Evolutionary conservation across 2,329 filamentous ascomycete genomes (phyloP).

Genomic region (Aspergillus tanneri): DNA sequence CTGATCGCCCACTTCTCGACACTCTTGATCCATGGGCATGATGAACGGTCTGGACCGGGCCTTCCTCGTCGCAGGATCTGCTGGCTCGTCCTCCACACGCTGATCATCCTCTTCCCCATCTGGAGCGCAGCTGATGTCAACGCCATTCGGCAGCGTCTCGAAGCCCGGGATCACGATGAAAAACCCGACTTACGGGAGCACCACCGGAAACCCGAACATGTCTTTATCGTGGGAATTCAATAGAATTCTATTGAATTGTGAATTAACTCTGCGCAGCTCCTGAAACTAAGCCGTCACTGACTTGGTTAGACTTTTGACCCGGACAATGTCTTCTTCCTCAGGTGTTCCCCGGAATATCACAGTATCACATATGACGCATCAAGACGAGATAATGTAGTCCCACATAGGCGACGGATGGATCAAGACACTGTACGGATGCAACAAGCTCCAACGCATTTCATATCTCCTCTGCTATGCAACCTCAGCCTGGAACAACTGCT

Average conservation of each 20-base stretch:
- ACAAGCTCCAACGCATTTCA: neutral
- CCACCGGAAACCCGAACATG: neutral
- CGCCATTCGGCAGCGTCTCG: neutral
- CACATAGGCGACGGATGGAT: neutral
- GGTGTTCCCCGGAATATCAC: slow-evolving; percentile 1
- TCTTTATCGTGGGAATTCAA: slow-evolving; percentile 1
- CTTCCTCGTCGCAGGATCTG: neutral
- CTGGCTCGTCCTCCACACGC: neutral
- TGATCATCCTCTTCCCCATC: slow-evolving; percentile 1
- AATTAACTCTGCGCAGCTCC: neutral
- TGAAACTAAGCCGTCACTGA: neutral
- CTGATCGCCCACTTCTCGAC: neutral
- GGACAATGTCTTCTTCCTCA: slow-evolving; percentile 1
- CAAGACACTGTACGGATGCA: neutral
- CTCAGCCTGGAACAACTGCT: neutral
- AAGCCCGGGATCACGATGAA: neutral
- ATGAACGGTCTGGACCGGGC: neutral
- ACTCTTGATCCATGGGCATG: neutral
- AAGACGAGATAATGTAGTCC: neutral
- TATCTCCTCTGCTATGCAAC: neutral
- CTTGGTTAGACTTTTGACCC: neutral
- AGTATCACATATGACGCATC: neutral
- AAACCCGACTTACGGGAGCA: neutral
- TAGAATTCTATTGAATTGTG: slow-evolving; percentile 2
- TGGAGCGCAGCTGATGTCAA: neutral